Percentiles rank a stretch among this genome's conserved stretches.
These are phyloP conservation scores for Coemansia sp. DNA, from an alignment of 192 early-diverging fungal species.

Conservation along the genomic window DNA sequence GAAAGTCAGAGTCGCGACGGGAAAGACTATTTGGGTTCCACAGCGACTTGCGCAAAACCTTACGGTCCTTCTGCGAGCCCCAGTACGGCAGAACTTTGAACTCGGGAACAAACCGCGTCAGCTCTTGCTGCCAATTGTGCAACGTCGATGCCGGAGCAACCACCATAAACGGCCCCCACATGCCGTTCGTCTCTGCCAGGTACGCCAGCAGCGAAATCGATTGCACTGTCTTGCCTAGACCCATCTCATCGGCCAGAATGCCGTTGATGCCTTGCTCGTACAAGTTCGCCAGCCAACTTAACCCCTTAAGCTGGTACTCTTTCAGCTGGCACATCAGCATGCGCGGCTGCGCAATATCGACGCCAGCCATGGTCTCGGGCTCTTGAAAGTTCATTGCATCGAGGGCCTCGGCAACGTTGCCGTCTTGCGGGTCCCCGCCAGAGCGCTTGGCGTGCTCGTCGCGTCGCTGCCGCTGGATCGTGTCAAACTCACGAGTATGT, in stretches of 20 bases:
- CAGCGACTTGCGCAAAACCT: slow-evolving; percentile 71
- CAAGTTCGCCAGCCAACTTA: slow-evolving; percentile 81
- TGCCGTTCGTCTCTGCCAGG: slow-evolving; percentile 77
- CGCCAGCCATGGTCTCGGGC: slow-evolving; percentile 67
- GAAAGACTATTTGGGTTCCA: slow-evolving; percentile 73
- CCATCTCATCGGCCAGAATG: slow-evolving; percentile 86
- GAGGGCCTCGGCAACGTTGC: slow-evolving; percentile 50
- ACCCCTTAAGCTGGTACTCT: slow-evolving; percentile 76
- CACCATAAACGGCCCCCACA: slow-evolving; percentile 90
- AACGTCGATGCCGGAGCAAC: slow-evolving; percentile 84
- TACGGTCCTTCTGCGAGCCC: slow-evolving; percentile 79
- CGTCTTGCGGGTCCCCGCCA: slow-evolving; percentile 11
- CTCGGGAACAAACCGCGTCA: slow-evolving; percentile 72
- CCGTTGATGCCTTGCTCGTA: slow-evolving; percentile 91
- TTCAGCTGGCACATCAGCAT: slow-evolving; percentile 85
- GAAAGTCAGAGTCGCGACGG: slow-evolving; percentile 74
- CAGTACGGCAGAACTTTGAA: slow-evolving; percentile 85
- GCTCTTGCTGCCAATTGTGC: slow-evolving; percentile 92
- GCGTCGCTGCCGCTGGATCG: slow-evolving; percentile 33
- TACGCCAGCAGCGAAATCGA: slow-evolving; percentile 86
- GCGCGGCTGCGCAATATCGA: slow-evolving; percentile 74
- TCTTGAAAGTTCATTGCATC: slow-evolving; percentile 87
- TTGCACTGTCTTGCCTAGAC: slow-evolving; percentile 84
- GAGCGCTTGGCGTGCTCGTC: slow-evolving; percentile 16
- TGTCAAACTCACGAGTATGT: slow-evolving; percentile 68